Evolutionary conservation across 2,329 filamentous ascomycete species (phyloP).

Genomic region (Lithohypha guttulata): DNA sequence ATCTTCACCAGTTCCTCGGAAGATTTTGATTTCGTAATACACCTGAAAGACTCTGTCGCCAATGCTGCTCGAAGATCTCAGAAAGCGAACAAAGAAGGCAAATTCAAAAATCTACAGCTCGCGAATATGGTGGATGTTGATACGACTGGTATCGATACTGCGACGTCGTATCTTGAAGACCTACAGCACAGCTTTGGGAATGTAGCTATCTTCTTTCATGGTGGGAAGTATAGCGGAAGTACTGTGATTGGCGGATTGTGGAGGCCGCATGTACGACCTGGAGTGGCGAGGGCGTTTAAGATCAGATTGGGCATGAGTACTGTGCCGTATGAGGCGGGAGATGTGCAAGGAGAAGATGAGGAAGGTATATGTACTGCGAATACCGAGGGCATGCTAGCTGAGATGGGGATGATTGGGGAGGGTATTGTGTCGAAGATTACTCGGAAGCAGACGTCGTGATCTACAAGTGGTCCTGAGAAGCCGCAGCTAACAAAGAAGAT

Average conservation of each 20-base stretch:
- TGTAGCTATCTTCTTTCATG: constrained; percentile 69
- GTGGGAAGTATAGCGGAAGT: constrained; percentile 41
- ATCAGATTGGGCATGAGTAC: constrained; percentile 60
- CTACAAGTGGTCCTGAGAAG: too few species aligned
- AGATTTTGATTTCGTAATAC: constrained; percentile 81
- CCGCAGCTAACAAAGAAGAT: background rate
- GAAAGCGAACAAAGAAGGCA: background rate
- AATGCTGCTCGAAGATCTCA: too few species aligned
- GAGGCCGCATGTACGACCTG: constrained; percentile 44
- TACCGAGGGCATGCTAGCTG: constrained; percentile 54
- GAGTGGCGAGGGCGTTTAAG: constrained; percentile 49
- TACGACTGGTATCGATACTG: constrained; percentile 49
- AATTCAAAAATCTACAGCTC: constrained; percentile 72
- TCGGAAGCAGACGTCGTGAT: constrained; percentile 10
- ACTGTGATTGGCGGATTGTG: constrained; percentile 53
- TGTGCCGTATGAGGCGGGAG: constrained; percentile 36
- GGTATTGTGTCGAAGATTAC: constrained; percentile 19
- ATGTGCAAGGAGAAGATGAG: constrained; percentile 20
- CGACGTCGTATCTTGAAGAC: constrained; percentile 54
- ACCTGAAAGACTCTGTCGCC: constrained; percentile 45
- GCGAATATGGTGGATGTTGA: constrained; percentile 29
- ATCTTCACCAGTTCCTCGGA: constrained; percentile 63
- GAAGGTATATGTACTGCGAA: constrained; percentile 51
- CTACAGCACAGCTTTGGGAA: constrained; percentile 56
- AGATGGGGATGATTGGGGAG: constrained; percentile 53